phyloP scores from a whole-genome alignment of 352 stramenopile genomes.

The Achlya hypogyna region DNA sequence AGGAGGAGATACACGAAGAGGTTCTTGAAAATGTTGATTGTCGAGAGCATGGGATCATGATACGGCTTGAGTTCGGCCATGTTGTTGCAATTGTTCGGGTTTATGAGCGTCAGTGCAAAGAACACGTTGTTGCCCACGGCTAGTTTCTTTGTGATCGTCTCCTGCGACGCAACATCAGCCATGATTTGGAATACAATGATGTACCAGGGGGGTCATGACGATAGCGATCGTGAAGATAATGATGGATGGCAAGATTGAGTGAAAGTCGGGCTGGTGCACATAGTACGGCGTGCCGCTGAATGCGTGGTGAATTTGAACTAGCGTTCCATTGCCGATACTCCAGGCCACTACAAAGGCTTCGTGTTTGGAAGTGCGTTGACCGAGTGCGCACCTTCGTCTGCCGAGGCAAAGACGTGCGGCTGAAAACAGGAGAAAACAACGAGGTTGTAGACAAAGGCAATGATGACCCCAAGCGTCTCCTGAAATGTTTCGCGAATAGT shows the following conservation, averaged over 20 bases:
- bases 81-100: slow-evolving; percentile 35
- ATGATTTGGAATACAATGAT: background rate
- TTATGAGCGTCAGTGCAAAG: slow-evolving; percentile 70
- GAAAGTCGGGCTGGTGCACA: slow-evolving; percentile 68
- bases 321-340: background rate
- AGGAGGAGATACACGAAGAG: slow-evolving; percentile 65
- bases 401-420: slow-evolving; percentile 28
- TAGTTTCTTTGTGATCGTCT: slow-evolving; percentile 83
- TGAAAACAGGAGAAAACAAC: slow-evolving; percentile 45
- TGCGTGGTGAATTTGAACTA: slow-evolving; percentile 38
- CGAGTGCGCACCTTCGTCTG: slow-evolving; percentile 13
- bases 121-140: slow-evolving; percentile 75
- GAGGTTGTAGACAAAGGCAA: slow-evolving; percentile 73
- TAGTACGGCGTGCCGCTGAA: slow-evolving; percentile 55
- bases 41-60: background rate
- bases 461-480: slow-evolving; percentile 66
- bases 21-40: slow-evolving; percentile 52
- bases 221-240: slow-evolving; percentile 60
- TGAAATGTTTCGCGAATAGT: slow-evolving; percentile 64
- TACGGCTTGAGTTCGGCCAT: slow-evolving; percentile 27
- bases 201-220: slow-evolving; percentile 41
- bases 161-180: slow-evolving; percentile 38
- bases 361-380: background rate
- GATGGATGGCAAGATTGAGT: slow-evolving; percentile 55
- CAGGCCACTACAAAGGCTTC: slow-evolving; percentile 24